Base-by-base conservation (phyloP, 352 stramenopile species). In the Pythium myriotylum region DNA sequence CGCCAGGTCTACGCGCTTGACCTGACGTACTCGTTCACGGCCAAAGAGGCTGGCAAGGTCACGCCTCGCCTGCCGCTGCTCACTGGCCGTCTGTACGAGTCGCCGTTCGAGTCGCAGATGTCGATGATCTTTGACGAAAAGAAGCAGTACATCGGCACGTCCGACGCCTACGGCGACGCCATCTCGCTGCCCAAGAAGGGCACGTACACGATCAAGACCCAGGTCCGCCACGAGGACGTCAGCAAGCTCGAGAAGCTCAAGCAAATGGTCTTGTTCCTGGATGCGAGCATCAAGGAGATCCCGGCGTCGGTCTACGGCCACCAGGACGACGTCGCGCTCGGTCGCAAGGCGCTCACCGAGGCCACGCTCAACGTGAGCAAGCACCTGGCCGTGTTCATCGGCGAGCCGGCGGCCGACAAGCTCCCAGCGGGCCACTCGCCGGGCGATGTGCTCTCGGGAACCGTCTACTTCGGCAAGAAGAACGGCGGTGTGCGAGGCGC, bases 71-170 rank as follows among this genome's bases (percentile, higher is more conserved):
- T 95, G 47, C 83, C 88, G 14, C 56, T 91, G 8, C 65, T 98
- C 54, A 64, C 62, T 22, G 65, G 77, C 1, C 84, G 82, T 14
- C 75, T 98, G 19, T 98, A 98, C 67, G 95, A 98, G 62, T 97
- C 88, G 6, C 86, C 86, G 12, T 97, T 97, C 40, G 92, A 98
- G 60, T 76, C 79, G n/a, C 92, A 98, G 55, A 54, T 98, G 56
- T 95, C 91, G 65, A 88, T 97, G 76, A 76, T 97, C 33, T 98
- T 97, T 65, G 91, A 98, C 71, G 85, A 86, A 17, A 97, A 98
- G 68, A 98, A 98, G 70, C 93, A 96, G 73, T 96, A 91, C 51
- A 67, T 95, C 43, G 89, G 79, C 50, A 78, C 66, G 49, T 91
- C 82, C 22, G 93, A 98, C 60, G 82, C 89, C 5, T 97, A 90